Conservation (phyloP, 2,329 filamentous ascomycete genomes). For the Thermothelomyces thermophilus region DNA sequence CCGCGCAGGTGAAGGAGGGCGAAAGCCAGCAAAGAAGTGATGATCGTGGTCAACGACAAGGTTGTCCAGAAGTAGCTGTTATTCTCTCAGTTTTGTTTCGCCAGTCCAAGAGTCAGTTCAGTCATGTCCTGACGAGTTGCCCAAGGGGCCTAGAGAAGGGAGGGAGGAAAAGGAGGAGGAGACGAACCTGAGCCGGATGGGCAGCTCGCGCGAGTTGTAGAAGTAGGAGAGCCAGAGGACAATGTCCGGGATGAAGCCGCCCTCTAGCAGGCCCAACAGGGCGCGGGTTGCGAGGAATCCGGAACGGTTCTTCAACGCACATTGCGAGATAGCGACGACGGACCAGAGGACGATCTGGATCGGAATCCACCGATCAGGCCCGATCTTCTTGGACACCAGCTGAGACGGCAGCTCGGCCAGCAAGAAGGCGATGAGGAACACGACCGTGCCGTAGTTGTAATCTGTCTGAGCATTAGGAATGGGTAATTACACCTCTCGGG, state of each 20-base stretch:
- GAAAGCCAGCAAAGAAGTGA: slow-evolving; percentile 33
- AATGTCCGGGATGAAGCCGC: slow-evolving; percentile 28
- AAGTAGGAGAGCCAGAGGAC: slow-evolving; percentile 28
- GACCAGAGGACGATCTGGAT: slow-evolving; percentile 28
- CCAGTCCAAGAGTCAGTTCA: no score
- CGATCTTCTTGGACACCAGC: slow-evolving; percentile 46
- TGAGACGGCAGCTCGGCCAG: slow-evolving; percentile 53
- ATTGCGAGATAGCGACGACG: slow-evolving; percentile 23
- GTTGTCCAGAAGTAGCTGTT: slow-evolving; percentile 35
- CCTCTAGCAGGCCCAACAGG: slow-evolving; percentile 26
- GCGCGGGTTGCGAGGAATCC: slow-evolving; percentile 23
- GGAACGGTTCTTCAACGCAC: slow-evolving; percentile 14
- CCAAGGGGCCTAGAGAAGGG: neutral
- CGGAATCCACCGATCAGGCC: slow-evolving; percentile 28
- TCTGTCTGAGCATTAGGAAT: slow-evolving; percentile 20
- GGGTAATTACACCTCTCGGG: neutral
- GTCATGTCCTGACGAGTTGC: no score
- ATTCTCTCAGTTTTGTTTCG: no score
- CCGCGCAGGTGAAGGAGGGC: slow-evolving; percentile 34
- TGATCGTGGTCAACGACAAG: slow-evolving; percentile 29
- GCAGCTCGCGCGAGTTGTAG: slow-evolving; percentile 30
- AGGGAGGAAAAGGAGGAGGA: neutral
- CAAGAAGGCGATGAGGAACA: slow-evolving; percentile 46
- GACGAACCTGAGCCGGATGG: slow-evolving; percentile 32
- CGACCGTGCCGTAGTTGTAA: slow-evolving; percentile 45